A percentile compares a stretch with the other conserved stretches of the same genome.
These are phyloP conservation scores for Pezicula radicicola DNA, from an alignment of 2,329 filamentous ascomycete genomes.

Conservation along the genomic window DNA sequence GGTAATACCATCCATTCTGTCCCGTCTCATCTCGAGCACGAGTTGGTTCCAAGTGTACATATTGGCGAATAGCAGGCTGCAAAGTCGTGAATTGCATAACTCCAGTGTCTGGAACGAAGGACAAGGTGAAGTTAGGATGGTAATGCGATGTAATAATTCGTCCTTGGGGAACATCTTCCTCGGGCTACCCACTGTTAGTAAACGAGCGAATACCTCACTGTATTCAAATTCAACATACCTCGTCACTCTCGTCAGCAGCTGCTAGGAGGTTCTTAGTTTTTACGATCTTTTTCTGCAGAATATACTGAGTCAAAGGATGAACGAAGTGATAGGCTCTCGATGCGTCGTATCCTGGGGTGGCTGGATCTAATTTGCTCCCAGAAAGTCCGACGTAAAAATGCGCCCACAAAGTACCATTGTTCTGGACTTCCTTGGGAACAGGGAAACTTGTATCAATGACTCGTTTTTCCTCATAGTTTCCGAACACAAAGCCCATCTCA, in stretches of 20 bases:
- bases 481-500: constrained; percentile 77
- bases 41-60: constrained; percentile 74
- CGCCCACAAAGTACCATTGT: constrained; percentile 91
- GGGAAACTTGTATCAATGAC: constrained; percentile 73
- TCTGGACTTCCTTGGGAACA: constrained; percentile 76
- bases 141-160: constrained; percentile 84
- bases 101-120: constrained; percentile 79
- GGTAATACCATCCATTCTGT: constrained; percentile 90
- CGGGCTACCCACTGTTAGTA: constrained; percentile 48
- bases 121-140: constrained; percentile 90
- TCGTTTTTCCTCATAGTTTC: constrained; percentile 76
- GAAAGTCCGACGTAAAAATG: constrained; percentile 86
- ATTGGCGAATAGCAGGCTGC: constrained; percentile 73
- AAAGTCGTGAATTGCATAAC: constrained; percentile 63
- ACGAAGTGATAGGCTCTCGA: constrained; percentile 79
- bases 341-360: constrained; percentile 66
- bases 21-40: constrained; percentile 81
- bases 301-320: constrained; percentile 83
- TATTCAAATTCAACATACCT: constrained; percentile 27
- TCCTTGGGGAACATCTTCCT: constrained; percentile 50
- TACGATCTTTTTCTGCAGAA: constrained; percentile 82
- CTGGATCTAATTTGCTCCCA: constrained; percentile 75
- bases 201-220: constrained; percentile 29
- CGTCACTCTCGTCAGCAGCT: constrained; percentile 46
- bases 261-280: constrained; percentile 85